These are phyloP conservation scores for Earliella scabrosa DNA, from an alignment of 1,284 basidiomycete genomes.

Conservation along the genomic window DNA sequence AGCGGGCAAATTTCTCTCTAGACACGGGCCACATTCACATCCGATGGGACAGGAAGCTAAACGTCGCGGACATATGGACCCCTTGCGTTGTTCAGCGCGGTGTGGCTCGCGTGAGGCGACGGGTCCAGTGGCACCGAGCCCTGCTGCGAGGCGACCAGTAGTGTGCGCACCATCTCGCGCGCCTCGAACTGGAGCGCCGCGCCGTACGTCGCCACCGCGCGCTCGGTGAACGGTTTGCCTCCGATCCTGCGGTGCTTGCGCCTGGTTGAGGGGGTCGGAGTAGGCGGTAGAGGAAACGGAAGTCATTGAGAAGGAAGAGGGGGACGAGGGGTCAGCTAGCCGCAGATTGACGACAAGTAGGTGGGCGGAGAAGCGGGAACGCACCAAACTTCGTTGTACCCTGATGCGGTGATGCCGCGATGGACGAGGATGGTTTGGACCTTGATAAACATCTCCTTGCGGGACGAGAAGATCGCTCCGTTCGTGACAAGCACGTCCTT, in stretches of 20 bases:
- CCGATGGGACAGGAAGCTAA: too few species aligned
- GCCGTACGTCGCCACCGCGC: constrained; percentile 39
- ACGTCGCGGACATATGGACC: too few species aligned
- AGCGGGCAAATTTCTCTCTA: too few species aligned
- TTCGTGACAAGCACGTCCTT: constrained; percentile 47
- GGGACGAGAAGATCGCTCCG: constrained; percentile 46
- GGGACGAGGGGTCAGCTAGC: too few species aligned
- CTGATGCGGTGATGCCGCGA: constrained; percentile 46
- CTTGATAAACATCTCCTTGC: constrained; percentile 48
- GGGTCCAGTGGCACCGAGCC: constrained; percentile 32
- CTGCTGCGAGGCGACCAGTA: constrained; percentile 40
- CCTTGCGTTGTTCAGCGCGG: too few species aligned
- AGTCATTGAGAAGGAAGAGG: too few species aligned
- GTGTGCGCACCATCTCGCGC: constrained; percentile 37
- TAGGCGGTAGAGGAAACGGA: not conserved
- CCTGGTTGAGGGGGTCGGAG: constrained; percentile 30
- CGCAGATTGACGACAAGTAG: too few species aligned
- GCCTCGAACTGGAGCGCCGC: constrained; percentile 42
- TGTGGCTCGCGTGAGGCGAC: constrained; percentile 33
- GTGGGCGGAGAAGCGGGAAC: too few species aligned
- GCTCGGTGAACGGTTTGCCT: constrained; percentile 34
- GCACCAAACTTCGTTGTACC: constrained; percentile 45
- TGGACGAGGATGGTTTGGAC: constrained; percentile 43
- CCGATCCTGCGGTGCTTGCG: constrained; percentile 46
- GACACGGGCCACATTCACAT: too few species aligned